Base-by-base conservation (phyloP, 371 early-diverging fungal species). In the Catenaria anguillulae region DNA sequence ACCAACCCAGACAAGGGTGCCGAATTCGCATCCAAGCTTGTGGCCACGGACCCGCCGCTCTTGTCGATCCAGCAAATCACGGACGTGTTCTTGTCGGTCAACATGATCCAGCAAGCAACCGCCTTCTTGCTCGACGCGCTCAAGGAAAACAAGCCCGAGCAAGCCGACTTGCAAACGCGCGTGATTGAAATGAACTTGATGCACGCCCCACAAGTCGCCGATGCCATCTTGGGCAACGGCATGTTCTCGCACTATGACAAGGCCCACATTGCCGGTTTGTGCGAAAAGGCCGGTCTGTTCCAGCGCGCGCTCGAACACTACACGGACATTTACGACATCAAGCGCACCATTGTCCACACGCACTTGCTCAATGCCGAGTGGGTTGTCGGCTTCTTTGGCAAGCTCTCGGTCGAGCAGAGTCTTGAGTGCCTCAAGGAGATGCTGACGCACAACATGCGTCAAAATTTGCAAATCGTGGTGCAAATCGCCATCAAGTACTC, bases 251-350 rank as follows among this genome's bases (percentile, higher is more conserved):
- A 94, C 67, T 97, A 97, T 68, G 98, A 97, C 70, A 84, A 87
- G 34, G 82, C 86, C 10, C 81, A 85, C 52, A 84, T 97, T 70
- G 98, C 94, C 31, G 71, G 77, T 60, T 83, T 96, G 60, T 97
- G 96, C 70, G 98, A 97, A 73, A 93, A 93, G 76, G 95, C 96
- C 33, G 94, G 95, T 4, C 77, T 97, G 46, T 90, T 85, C 71
- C 97, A 97, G 78, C 77, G 95, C 36, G 97, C 98, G 0, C 79
- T 97, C 56, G 98, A 97, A 74, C 91, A 96, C 70, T 97, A 91
- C 75, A 88, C 89, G 43, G 94, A 96, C 69, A 84, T 89, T 58
- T 81, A 84, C 56, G 98, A 97, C 69, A 96, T 97, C 68, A 93
- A 92, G 75, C 88, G 98, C 56, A 86, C 88, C n/a, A 84, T 93